Percentiles rank a stretch among this genome's conserved stretches.
These are phyloP conservation scores for Coleophoma crateriformis DNA, from an alignment of 2,329 filamentous ascomycete species.

Conservation along the genomic window DNA sequence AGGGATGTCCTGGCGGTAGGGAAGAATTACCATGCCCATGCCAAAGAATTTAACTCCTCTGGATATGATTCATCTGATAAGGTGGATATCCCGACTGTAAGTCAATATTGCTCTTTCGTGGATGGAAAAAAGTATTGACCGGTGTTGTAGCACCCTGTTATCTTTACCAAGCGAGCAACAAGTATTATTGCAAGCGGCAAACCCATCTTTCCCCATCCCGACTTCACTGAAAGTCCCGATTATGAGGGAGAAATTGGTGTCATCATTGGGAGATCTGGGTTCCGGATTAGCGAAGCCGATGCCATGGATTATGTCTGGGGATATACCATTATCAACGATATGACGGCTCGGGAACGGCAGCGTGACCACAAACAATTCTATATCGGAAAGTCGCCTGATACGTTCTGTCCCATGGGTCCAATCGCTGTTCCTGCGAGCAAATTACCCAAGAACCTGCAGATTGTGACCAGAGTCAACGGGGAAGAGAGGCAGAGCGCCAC, in stretches of 20 bases:
- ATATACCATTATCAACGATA: slow-evolving; percentile 50
- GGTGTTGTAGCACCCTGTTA: slow-evolving; percentile 37
- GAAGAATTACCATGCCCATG: slow-evolving; percentile 53
- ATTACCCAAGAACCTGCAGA: slow-evolving; percentile 34
- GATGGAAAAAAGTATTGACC: no score
- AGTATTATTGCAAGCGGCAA: slow-evolving; percentile 32
- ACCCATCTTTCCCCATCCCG: slow-evolving; percentile 38
- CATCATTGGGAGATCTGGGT: slow-evolving; percentile 47
- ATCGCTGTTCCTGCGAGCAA: slow-evolving; percentile 41
- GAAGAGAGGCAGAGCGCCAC: slow-evolving; percentile 42
- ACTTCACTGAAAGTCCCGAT: slow-evolving; percentile 41
- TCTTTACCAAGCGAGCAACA: slow-evolving; percentile 45
- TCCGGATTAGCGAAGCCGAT: slow-evolving; percentile 23
- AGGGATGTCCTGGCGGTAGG: slow-evolving; percentile 50
- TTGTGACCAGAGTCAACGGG: slow-evolving; percentile 41
- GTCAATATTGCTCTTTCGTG: no score
- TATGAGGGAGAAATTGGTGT: slow-evolving; percentile 47
- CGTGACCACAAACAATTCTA: slow-evolving; percentile 58
- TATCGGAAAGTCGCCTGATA: slow-evolving; percentile 50
- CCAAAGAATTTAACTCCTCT: slow-evolving; percentile 49
- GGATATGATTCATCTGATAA: slow-evolving; percentile 52
- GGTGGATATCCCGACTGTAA: slow-evolving; percentile 36
- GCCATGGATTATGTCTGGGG: slow-evolving; percentile 19
- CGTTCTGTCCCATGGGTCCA: slow-evolving; percentile 51
- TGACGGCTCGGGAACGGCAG: slow-evolving; percentile 48